Evolutionary conservation across 495 filamentous ascomycete genomes (phyloP), one percentile per base, ranked within the genome.

Genomic region (Jackrogersella minutella): DNA sequence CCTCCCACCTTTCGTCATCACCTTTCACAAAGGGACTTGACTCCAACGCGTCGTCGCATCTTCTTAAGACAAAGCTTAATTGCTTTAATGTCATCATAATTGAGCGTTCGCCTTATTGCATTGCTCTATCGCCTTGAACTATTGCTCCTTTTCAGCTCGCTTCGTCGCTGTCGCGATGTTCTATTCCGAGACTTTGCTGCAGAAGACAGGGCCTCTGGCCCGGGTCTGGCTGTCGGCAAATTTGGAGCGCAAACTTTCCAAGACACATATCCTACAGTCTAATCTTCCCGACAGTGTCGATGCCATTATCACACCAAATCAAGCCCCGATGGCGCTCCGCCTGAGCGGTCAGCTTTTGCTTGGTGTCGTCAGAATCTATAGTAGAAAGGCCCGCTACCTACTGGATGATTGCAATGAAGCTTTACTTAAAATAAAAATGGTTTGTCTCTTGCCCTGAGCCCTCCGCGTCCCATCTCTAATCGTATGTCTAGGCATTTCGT

Each of bases 171-270:
- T 69, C 84, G 80, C 76, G 75, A 99, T 99, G 95, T 99, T 99
- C 81, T 99, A 97, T 79, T 97, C 95, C 19, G 94, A 97, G 81
- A 93, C 93, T 44, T 86, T 99, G 58, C 87, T 99, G 63, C 93
- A 93, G 55, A 95, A 96, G 87, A 97, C 93, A 50, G 95, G 96
- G 84, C 93, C 95, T 70, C 77, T 99, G 84, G 96, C 95, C 75
- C 91, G 93, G 72, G 95, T 97, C 79, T 98, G 95, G 95, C 87
- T 98, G 62, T 97, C 94, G 24, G 92, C 93, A 80, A 98, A 98
- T 79, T 80, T 97, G 69, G 94, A 98, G 85, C 92, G 93, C 84
- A 98, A 97, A 78, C 87, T 99, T 39, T 93, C 93, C 60, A 99
- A 98, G 77, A 91, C 90, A 55, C 91, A 97, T 70, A 93, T 98